Percentiles rank a stretch among this genome's conserved stretches.
phyloP scores from a whole-genome alignment of 768 basidiomycete genomes.

The Leucocoprinus leucothites region DNA sequence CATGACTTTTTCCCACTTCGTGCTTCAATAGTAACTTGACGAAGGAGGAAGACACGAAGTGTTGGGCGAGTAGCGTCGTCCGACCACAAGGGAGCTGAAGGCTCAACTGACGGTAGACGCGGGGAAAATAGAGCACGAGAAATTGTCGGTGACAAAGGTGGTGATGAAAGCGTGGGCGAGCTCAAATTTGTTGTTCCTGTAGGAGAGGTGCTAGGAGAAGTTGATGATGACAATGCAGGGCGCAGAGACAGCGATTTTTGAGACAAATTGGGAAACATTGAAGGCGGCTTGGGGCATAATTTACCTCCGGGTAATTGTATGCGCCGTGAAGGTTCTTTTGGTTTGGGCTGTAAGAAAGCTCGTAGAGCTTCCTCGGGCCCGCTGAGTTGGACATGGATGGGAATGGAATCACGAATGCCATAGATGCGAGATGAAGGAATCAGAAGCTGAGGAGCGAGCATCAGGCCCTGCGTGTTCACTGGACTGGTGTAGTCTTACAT shows the following conservation, averaged over 20 bases:
- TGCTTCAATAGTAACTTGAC: slow-evolving; percentile 42
- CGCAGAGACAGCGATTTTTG: neutral
- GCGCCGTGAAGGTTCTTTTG: slow-evolving; percentile 14
- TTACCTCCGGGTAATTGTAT: neutral
- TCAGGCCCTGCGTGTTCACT: neutral
- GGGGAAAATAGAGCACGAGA: slow-evolving; percentile 25
- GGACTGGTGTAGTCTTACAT: slow-evolving; percentile 32
- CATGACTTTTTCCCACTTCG: slow-evolving; percentile 30
- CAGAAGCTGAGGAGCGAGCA: slow-evolving; percentile 42
- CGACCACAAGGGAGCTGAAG: neutral
- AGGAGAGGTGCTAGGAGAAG: too few species aligned
- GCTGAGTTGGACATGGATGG: slow-evolving; percentile 62
- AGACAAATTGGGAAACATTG: neutral
- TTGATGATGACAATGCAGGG: neutral
- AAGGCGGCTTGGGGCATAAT: neutral
- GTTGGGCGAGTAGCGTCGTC: neutral
- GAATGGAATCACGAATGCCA: slow-evolving; percentile 52
- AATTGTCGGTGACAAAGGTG: neutral
- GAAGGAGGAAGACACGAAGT: slow-evolving; percentile 46
- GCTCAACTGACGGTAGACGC: neutral
- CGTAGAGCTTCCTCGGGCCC: slow-evolving; percentile 43
- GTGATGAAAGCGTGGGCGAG: neutral
- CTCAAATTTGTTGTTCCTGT: too few species aligned
- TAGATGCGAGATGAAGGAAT: slow-evolving; percentile 55
- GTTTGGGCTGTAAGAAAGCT: slow-evolving; percentile 36